A percentile compares a stretch with the other conserved stretches of the same genome.
Evolutionary conservation across 148 eudicot genomes (phyloP).

Genomic region (Heliamphora exappendiculata): DNA sequence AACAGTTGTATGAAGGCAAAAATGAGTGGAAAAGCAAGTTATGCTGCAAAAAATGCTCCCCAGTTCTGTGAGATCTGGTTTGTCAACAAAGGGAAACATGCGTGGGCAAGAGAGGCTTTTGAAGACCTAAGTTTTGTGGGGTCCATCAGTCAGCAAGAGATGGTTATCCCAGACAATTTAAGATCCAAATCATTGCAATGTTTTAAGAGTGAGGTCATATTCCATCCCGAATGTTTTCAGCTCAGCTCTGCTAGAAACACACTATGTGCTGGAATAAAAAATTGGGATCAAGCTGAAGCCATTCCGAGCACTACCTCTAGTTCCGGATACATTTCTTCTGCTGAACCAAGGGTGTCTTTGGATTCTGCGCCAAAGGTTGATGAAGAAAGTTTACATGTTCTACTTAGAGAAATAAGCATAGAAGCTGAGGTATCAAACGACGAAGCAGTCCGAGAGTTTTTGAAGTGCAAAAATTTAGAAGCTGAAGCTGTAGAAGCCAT

Average conservation of each 20-base stretch:
- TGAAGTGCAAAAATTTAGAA: slow-evolving; percentile 46
- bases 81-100: slow-evolving; percentile 58
- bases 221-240: slow-evolving; percentile 17
- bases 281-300: slow-evolving; percentile 20
- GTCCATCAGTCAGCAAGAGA: slow-evolving; percentile 13
- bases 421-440: slow-evolving; percentile 40
- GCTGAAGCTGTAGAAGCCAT: slow-evolving; percentile 47
- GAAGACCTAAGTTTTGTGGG: slow-evolving; percentile 13
- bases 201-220: slow-evolving; percentile 20
- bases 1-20: slow-evolving; percentile 54
- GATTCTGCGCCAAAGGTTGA: slow-evolving; percentile 30
- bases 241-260: slow-evolving; percentile 28
- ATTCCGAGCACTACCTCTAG: slow-evolving; percentile 20
- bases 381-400: slow-evolving; percentile 35
- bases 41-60: slow-evolving; percentile 62
- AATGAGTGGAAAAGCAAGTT: slow-evolving; percentile 39
- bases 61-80: slow-evolving; percentile 66
- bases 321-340: slow-evolving; percentile 23
- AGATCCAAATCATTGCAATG: slow-evolving; percentile 33
- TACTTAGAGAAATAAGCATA: slow-evolving; percentile 36
- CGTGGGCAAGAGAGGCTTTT: slow-evolving; percentile 63
- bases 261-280: slow-evolving; percentile 15
- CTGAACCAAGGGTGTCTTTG: slow-evolving; percentile 26
- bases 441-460: slow-evolving; percentile 35
- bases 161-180: slow-evolving; percentile 17